phyloP scores from a whole-genome alignment of 139 green algal species.

The Chlamydomonas incerta region DNA sequence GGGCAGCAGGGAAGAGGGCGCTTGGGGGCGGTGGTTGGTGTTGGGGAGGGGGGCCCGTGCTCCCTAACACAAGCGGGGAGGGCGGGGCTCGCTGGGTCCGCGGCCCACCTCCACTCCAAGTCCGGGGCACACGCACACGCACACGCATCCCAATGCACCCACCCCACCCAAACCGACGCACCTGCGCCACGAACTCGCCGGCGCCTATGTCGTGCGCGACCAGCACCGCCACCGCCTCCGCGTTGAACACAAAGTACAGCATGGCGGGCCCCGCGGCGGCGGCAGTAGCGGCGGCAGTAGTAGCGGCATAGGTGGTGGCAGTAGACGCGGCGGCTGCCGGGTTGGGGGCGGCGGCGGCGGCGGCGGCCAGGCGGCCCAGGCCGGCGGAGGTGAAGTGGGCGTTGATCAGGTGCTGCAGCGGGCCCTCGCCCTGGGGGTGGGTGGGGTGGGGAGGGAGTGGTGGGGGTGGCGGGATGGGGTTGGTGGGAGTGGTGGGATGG shows the following conservation, averaged over 20 bases:
- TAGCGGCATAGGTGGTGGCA: too few relatives aligned
- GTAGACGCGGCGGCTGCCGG: not conserved
- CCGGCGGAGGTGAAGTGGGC: constrained; percentile 83
- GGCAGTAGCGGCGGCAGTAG: not conserved
- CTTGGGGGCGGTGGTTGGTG: too few relatives aligned
- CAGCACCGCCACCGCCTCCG: constrained; percentile 82
- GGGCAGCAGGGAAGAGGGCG: too few relatives aligned
- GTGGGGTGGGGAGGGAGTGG: not conserved
- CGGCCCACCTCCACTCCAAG: too few relatives aligned
- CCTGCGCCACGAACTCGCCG: constrained; percentile 96
- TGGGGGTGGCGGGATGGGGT: not conserved
- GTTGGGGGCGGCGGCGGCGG: too few relatives aligned
- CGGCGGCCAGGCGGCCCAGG: constrained; percentile 30
- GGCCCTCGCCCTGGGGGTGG: constrained; percentile 41
- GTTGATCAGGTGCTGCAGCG: constrained; percentile 91
- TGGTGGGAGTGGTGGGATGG: not conserved
- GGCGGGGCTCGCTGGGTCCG: too few relatives aligned
- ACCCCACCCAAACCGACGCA: constrained; percentile 51
- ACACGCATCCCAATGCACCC: not conserved
- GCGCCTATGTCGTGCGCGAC: constrained; percentile 88
- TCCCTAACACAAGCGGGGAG: too few relatives aligned
- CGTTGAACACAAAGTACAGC: constrained; percentile 98
- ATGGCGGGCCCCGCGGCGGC: constrained; percentile 74
- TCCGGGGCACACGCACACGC: not conserved
- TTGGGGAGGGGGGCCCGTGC: too few relatives aligned